Base-by-base conservation (phyloP, 192 early-diverging fungal species). In the Piromyces sp. region DNA sequence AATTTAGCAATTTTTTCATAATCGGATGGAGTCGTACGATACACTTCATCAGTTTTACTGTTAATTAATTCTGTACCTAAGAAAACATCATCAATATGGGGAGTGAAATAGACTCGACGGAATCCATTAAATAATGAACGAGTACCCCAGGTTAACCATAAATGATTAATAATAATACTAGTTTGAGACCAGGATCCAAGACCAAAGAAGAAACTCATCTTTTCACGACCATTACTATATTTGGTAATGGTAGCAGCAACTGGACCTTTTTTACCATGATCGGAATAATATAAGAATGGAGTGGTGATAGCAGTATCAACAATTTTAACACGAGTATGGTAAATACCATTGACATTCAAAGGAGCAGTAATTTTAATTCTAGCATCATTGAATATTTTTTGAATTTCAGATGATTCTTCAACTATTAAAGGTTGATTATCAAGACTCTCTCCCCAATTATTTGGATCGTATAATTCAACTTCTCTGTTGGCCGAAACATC, bases 61-160 rank as follows among this genome's bases (percentile, higher is more conserved):
- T 51, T 19, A 22, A 51, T 19, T 51, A 51, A 51, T 51, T 51
- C 42, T 17, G 79, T 36, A 37, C 17, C 7, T 3, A 86, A 28
- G 86, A 87, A 86, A 37, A 86, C 80, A 84, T 86, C 88, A 80
- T 88, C 86, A 31, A 87, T 85, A 26, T 85, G 84, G 26, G 83
- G 51, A 30, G 79, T 85, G 29, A 89, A 80, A 80, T 88, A 89
- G n/a, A 88, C 83, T 16, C 87, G 84, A 17, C 87, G 86, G 86
- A 87, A 84, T 26, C 87, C 87, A 19, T 79, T 31, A 84, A 87
- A 87, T 68, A 87, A 26, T 17, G 86, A 86, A 13, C 82, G 87
- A 29, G 87, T 87, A 26, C 84, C 87, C 87, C 87, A 87, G 22
- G 85, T 78, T 19, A 89, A 33, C 86, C 86, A 87, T 26, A 89